Evolutionary conservation across 1,139 yeast species (phyloP), one percentile per base, ranked within the genome.

Genomic region (Candida smagusa): DNA sequence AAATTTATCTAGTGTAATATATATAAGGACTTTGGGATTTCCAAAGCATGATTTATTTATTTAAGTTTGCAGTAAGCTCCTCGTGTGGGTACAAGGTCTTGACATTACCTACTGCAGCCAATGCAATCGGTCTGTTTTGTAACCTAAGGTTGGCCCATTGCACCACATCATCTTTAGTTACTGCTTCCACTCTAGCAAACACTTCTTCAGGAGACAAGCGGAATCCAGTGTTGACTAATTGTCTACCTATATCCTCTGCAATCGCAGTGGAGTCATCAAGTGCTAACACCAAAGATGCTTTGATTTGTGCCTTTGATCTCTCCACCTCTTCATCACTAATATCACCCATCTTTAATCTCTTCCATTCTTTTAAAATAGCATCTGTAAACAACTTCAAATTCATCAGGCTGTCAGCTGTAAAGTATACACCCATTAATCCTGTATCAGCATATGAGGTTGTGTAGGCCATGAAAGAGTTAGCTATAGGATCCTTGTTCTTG

Each of bases 211-310:
- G 97, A 11, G 94, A 75, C 52, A 88, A 73, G 56, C 97, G 79
- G 54, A 76, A 81, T 28, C 98, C 98, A 3, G 97, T 90, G 40
- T 96, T 90, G 35, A 92, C 95, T 45, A 92, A 74, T 63, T 94
- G 98, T 60, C 98, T 82, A 28, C 98, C 98, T 52, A 94, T 88
- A 63, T 92, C 98, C 63, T 92, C 99, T 25, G 97, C 97, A 42
- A 90, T 83, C 4, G 97, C 94, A 5, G 97, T 89, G 13, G 96
- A 83, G 45, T 96, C 97, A 61, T 94, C 99, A 39, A 92, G 72
- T 9, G 96, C 87, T 42, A 92, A 71, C 38, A 92, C 74, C 40
- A 92, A 71, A 0, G 96, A 86, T 0, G 98, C 98, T 65, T 90
- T 90, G 48, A 92, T 74, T 63, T 90, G 97, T 2, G 97, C 83